Conservation (phyloP, 2,329 filamentous ascomycete genomes). For the Nothophaeocryptopus gaeumannii region DNA sequence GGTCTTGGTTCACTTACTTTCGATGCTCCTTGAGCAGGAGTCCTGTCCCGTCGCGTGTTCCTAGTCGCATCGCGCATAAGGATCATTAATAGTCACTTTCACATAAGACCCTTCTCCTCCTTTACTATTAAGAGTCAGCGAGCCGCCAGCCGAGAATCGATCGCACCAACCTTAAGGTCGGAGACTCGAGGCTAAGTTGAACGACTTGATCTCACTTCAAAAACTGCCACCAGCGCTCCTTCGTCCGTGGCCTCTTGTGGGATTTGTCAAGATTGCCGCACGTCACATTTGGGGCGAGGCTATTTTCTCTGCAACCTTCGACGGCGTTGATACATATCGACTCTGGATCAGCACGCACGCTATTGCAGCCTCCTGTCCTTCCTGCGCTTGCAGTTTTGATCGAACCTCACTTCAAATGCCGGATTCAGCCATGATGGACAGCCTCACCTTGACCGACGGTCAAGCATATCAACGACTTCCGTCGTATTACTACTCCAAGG, state of each 20-base stretch:
- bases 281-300: slow-evolving; percentile 6
- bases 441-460: slow-evolving; percentile 21
- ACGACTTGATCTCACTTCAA: slow-evolving; percentile 11
- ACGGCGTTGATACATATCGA: too few relatives aligned
- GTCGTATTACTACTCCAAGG: slow-evolving; percentile 12
- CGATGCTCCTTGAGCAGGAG: slow-evolving; percentile 17
- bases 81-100: slow-evolving; percentile 16
- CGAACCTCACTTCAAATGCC: background rate
- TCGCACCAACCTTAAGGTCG: slow-evolving; percentile 20
- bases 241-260: slow-evolving; percentile 11
- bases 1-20: slow-evolving; percentile 19
- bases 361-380: too few relatives aligned
- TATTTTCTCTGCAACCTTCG: slow-evolving; percentile 5
- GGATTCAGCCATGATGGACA: slow-evolving; percentile 18
- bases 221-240: slow-evolving; percentile 16
- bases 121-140: slow-evolving; percentile 13
- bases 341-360: too few relatives aligned
- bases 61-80: slow-evolving; percentile 21
- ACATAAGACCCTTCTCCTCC: slow-evolving; percentile 12
- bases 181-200: slow-evolving; percentile 16
- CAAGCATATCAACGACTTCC: slow-evolving; percentile 15
- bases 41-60: slow-evolving; percentile 21
- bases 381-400: background rate
- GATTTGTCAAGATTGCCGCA: slow-evolving; percentile 12
- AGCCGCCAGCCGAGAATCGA: slow-evolving; percentile 16